phyloP scores from a whole-genome alignment of 2,329 filamentous ascomycete genomes.

The Penicillium concentricum region DNA sequence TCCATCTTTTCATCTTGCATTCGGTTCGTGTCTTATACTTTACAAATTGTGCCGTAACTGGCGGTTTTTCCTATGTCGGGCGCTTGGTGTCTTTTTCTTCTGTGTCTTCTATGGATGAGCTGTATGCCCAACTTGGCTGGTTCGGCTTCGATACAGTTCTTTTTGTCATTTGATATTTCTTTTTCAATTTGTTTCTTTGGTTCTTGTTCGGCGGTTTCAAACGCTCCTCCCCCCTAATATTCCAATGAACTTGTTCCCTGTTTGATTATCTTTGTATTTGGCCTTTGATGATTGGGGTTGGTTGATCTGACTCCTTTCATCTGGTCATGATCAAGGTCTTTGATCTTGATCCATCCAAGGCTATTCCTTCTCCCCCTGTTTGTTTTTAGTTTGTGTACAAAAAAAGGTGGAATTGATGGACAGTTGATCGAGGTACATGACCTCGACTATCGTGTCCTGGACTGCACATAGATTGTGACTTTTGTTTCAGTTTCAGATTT shows the following conservation, averaged over 20 bases:
- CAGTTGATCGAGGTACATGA: background rate
- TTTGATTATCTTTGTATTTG: background rate
- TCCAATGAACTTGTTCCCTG: slow-evolving; percentile 10
- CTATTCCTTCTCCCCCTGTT: background rate
- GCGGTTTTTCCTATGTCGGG: slow-evolving; percentile 18
- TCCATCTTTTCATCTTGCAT: slow-evolving; percentile 18
- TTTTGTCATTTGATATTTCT: background rate
- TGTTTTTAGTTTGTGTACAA: background rate
- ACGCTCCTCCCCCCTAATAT: slow-evolving; percentile 8
- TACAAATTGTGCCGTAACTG: slow-evolving; percentile 20
- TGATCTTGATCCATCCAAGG: background rate
- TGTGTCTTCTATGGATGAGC: background rate
- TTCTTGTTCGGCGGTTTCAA: background rate
- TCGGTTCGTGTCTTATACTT: slow-evolving; percentile 25
- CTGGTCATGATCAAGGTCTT: background rate
- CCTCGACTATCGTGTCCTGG: background rate
- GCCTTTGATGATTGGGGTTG: background rate
- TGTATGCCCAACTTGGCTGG: background rate
- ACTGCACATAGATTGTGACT: background rate
- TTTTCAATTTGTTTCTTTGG: background rate
- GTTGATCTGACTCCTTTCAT: background rate
- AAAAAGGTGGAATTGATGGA: background rate
- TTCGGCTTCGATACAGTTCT: background rate
- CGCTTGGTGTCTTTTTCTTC: slow-evolving; percentile 11
- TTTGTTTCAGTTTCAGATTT: background rate